Evolutionary conservation across 768 basidiomycete species (phyloP), one percentile per base, ranked within the genome.

Genomic region (Nidula microcarpa): DNA sequence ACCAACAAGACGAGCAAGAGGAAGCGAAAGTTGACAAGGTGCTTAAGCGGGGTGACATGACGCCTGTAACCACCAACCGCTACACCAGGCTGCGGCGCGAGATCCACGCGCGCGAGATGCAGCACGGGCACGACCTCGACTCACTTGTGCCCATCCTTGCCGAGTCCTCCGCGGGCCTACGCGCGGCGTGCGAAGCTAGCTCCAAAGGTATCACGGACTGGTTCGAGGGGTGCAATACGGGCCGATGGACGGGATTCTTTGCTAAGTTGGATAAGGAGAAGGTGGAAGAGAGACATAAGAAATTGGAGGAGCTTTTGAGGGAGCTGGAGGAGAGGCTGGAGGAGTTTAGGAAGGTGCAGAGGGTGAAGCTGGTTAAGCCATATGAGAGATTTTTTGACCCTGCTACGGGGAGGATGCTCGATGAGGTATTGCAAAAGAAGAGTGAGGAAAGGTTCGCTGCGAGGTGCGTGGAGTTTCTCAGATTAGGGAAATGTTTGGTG

Each of bases 51-150:
- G 51, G 53, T 18, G 37, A 47, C 32, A 46, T 53, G n/a, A 53
- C 57, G 7, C 62, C 57, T 52, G 55, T 43, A 13, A 32, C 43
- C 14, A 35, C 52, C 30, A 64, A 64, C 23, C 70, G 71, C 16
- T 73, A 65, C 49, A 63, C 69, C 1, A 60, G 56, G 10, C 59
- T 74, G 5, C 63, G 65, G 4, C 57, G 57, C 2, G 57, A 62
- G 1, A 62, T 74, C 33, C 58, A 56, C 11, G 65, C 67, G 43
- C 70, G 67, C 17, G 75, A 78, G 57, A 50, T 62, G 0, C 59
- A 65, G 32, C 72, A 76, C 48, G 76, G 76, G 0, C 75, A 79
- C 53, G 68, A 70, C 50, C 64, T 79, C 13, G 71, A 74, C 50
- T 59, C 67, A 0, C 65, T 76, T 14, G 62, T 77, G 8, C 77